Conservation (phyloP, 805 yeast genomes). For the Grigorovia humatica region DNA sequence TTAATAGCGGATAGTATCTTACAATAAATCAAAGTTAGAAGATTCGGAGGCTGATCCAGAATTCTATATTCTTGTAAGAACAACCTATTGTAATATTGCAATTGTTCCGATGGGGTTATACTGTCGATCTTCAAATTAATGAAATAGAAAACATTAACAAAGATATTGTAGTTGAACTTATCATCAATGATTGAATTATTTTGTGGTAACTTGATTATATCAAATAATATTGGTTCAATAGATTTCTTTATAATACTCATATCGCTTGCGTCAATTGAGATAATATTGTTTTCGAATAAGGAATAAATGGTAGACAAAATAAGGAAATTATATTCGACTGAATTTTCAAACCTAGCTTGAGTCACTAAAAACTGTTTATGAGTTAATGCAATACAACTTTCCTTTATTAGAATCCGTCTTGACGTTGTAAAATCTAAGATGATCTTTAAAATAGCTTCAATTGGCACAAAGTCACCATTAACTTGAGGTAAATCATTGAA, state of each 20-base stretch:
- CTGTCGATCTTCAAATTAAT: slow-evolving; percentile 25
- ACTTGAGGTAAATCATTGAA: slow-evolving; percentile 22
- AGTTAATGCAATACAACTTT: slow-evolving; percentile 18
- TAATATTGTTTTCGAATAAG: slow-evolving; percentile 17
- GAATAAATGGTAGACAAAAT: slow-evolving; percentile 21
- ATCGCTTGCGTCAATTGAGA: slow-evolving; percentile 8
- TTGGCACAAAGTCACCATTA: slow-evolving; percentile 19
- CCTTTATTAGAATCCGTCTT: slow-evolving; percentile 21
- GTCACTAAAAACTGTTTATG: slow-evolving; percentile 11
- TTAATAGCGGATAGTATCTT: slow-evolving; percentile 46
- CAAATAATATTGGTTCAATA: slow-evolving; percentile 14
- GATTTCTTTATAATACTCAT: slow-evolving; percentile 11
- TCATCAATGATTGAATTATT: slow-evolving; percentile 12
- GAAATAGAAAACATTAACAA: slow-evolving; percentile 29
- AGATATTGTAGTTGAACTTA: slow-evolving; percentile 17
- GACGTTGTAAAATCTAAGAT: slow-evolving; percentile 28
- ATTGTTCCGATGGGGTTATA: slow-evolving; percentile 34
- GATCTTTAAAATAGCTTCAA: slow-evolving; percentile 29
- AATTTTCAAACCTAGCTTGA: slow-evolving; percentile 1
- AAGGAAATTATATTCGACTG: slow-evolving; percentile 20
- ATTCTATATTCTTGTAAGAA: slow-evolving; percentile 27
- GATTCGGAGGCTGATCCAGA: slow-evolving; percentile 13
- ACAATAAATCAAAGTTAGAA: slow-evolving; percentile 32
- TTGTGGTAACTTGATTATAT: slow-evolving; percentile 3
- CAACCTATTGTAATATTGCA: slow-evolving; percentile 30